Percentiles rank a stretch among this genome's conserved stretches.
Conservation (phyloP, 805 yeast species). For the Candida schatavii region DNA sequence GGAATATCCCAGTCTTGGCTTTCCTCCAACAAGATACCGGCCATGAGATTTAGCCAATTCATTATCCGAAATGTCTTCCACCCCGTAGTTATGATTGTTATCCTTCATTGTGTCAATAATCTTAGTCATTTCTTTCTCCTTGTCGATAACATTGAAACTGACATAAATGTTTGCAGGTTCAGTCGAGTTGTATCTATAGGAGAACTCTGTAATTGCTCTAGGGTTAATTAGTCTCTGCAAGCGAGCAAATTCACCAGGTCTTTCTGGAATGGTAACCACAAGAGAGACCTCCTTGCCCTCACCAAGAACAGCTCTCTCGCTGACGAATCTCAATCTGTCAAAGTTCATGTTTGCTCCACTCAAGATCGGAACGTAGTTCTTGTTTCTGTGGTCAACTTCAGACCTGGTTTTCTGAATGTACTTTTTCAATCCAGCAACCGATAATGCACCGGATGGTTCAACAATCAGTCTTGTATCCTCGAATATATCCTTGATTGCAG, state of each 20-base stretch:
- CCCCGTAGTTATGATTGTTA: slow-evolving; percentile 60
- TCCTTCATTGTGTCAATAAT: slow-evolving; percentile 58
- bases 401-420: slow-evolving; percentile 63
- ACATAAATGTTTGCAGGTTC: slow-evolving; percentile 76
- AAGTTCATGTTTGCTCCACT: slow-evolving; percentile 99
- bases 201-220: slow-evolving; percentile 89
- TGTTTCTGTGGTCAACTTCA: slow-evolving; percentile 64
- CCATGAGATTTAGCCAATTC: slow-evolving; percentile 97
- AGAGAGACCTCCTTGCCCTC: slow-evolving; percentile 95
- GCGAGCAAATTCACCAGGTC: slow-evolving; percentile 83
- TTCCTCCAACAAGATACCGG: slow-evolving; percentile 93
- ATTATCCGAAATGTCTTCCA: slow-evolving; percentile 83
- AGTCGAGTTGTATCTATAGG: slow-evolving; percentile 68
- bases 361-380: slow-evolving; percentile 78
- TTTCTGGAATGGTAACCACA: slow-evolving; percentile 86
- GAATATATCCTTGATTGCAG: slow-evolving; percentile 94
- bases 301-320: slow-evolving; percentile 97
- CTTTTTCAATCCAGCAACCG: slow-evolving; percentile 91
- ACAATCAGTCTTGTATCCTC: slow-evolving; percentile 92
- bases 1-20: slow-evolving; percentile 38
- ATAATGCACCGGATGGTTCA: slow-evolving; percentile 96
- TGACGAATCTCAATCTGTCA: slow-evolving; percentile 90
- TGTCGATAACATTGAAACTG: slow-evolving; percentile 79
- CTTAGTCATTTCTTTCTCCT: slow-evolving; percentile 66
- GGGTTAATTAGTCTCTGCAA: slow-evolving; percentile 80